phyloP scores from a whole-genome alignment of 805 yeast genomes.

The Cyberlindnera galapagoensis region DNA sequence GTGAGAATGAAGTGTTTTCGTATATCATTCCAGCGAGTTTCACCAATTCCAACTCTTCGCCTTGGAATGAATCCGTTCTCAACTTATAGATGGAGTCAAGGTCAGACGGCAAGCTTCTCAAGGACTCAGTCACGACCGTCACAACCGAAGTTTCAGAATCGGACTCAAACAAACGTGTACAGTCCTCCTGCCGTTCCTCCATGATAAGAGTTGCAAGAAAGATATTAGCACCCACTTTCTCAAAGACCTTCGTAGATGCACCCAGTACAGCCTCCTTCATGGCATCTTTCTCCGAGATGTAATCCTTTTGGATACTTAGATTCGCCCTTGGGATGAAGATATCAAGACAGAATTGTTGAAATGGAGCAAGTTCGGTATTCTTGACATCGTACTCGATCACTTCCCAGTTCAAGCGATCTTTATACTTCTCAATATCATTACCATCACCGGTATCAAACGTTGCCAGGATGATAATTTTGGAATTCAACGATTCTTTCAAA shows the following conservation, averaged over 20 bases:
- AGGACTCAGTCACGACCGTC: constrained; percentile 16
- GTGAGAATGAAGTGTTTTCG: constrained; percentile 29
- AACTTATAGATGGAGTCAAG: constrained; percentile 13
- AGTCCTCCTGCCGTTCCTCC: not conserved
- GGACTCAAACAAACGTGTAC: not conserved
- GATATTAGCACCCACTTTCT: not conserved
- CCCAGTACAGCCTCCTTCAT: not conserved
- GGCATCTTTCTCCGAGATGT: not conserved
- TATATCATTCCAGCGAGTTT: constrained; percentile 39
- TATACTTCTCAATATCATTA: constrained; percentile 10
- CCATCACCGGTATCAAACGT: constrained; percentile 15
- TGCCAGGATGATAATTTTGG: constrained; percentile 23
- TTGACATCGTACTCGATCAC: constrained; percentile 10
- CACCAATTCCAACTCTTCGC: constrained; percentile 23
- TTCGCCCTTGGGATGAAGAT: not conserved
- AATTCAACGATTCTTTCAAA: constrained; percentile 17
- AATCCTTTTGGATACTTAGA: too few species aligned
- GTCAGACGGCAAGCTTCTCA: constrained; percentile 5
- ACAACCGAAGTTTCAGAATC: constrained; percentile 9
- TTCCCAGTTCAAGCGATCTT: constrained; percentile 15
- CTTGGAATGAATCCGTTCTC: constrained; percentile 12
- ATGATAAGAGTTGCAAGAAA: not conserved
- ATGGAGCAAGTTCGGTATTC: not conserved
- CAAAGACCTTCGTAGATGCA: not conserved
- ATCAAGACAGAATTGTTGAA: not conserved